phyloP scores from a whole-genome alignment of 495 filamentous ascomycete genomes.

The Penicillium longicatenatum region DNA sequence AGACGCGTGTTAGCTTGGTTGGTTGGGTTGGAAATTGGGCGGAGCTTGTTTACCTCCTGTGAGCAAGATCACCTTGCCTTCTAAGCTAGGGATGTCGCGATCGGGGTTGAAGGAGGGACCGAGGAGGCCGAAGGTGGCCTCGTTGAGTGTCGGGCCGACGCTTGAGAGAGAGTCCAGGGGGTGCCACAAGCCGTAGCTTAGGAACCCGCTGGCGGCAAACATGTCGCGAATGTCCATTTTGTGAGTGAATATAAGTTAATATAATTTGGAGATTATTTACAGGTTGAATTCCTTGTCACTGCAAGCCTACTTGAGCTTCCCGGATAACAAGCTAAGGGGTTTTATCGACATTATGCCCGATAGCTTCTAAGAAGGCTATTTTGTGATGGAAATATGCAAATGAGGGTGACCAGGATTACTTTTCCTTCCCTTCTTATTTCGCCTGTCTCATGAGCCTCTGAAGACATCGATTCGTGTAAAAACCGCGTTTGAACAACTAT shows the following conservation, averaged over 20 bases:
- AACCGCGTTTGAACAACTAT: too few relatives aligned
- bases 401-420: too few relatives aligned
- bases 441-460: too few relatives aligned
- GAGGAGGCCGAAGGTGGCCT: conserved; percentile 40
- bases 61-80: conserved; percentile 60
- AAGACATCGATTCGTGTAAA: too few relatives aligned
- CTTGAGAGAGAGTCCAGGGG: conserved; percentile 38
- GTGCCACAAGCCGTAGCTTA: conserved; percentile 30
- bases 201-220: conserved; percentile 16
- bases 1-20: neutral
- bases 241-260: neutral
- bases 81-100: conserved; percentile 57
- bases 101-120: conserved; percentile 52
- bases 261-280: neutral
- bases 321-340: neutral
- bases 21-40: too few relatives aligned
- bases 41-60: conserved; percentile 59
- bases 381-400: too few relatives aligned
- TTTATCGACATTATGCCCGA: neutral
- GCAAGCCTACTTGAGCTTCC: neutral
- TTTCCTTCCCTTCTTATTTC: too few relatives aligned
- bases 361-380: neutral
- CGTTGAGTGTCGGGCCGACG: conserved; percentile 43
- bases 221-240: conserved; percentile 28
- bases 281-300: neutral